Percentiles rank a stretch among this genome's conserved stretches.
Evolutionary conservation across 1,284 basidiomycete species (phyloP).

Genomic region (Tausonia pullulans): DNA sequence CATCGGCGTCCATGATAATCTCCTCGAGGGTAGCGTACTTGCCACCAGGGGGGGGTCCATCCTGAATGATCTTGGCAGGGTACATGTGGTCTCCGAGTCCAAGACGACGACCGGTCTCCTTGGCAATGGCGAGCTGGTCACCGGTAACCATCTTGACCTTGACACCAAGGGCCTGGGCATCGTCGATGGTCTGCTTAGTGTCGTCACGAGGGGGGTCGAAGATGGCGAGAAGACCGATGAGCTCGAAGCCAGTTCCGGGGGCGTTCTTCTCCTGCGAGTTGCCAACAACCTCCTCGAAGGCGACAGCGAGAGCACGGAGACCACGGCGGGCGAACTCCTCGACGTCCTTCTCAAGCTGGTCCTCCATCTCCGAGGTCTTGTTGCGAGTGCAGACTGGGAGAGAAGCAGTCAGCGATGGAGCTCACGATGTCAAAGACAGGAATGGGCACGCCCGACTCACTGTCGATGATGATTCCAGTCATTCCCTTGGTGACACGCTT

Average conservation of each 20-base stretch:
- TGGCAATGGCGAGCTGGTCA: conserved; percentile 97
- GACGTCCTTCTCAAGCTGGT: conserved; percentile 83
- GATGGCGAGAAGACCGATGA: conserved; percentile 93
- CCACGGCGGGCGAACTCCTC: conserved; percentile 92
- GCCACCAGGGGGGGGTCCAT: conserved; percentile 64
- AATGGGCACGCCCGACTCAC: background rate
- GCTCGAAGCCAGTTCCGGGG: conserved; percentile 90
- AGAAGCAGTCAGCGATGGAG: background rate
- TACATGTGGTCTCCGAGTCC: conserved; percentile 96
- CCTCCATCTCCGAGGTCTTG: conserved; percentile 86
- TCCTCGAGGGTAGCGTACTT: conserved; percentile 75
- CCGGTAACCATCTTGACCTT: conserved; percentile 99
- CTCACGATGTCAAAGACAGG: background rate
- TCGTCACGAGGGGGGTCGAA: conserved; percentile 96
- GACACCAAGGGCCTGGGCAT: conserved; percentile 89
- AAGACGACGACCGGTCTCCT: conserved; percentile 96
- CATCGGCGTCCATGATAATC: conserved; percentile 57
- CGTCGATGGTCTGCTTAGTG: conserved; percentile 98
- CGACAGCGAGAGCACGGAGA: conserved; percentile 94
- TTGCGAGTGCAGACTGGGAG: conserved; percentile 75
- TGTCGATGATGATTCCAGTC: conserved; percentile 89
- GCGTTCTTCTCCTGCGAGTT: conserved; percentile 55
- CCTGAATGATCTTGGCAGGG: conserved; percentile 87
- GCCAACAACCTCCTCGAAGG: conserved; percentile 83
- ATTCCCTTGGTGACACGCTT: conserved; percentile 99